Conservation (phyloP, 1,139 yeast genomes). For the Geotrichum aggregatum region DNA sequence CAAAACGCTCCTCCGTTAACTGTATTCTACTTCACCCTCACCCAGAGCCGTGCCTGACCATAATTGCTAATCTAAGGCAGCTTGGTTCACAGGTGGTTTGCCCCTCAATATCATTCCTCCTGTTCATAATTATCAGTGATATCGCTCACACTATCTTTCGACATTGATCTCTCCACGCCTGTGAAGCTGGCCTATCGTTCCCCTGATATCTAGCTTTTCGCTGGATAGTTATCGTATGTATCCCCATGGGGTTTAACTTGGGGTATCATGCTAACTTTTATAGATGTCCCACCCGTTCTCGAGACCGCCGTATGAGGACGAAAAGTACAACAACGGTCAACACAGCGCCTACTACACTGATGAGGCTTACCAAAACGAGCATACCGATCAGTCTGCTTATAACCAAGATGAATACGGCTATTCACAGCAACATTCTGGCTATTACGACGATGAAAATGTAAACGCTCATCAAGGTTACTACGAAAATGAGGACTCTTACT, state of each 20-base stretch:
- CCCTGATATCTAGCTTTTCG: not conserved
- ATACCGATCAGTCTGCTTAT: conserved; percentile 37
- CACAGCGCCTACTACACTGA: conserved; percentile 31
- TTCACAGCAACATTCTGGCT: conserved; percentile 31
- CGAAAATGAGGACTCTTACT: conserved; percentile 30
- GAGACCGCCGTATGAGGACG: conserved; percentile 17
- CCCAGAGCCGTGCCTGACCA: not conserved
- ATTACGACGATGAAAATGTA: conserved; percentile 33
- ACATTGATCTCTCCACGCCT: too few species aligned
- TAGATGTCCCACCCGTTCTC: conserved; percentile 17
- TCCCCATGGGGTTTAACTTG: not conserved
- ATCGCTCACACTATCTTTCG: not conserved
- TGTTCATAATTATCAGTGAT: not conserved
- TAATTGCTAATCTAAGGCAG: too few species aligned
- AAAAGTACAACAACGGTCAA: conserved; percentile 6
- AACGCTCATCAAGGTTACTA: conserved; percentile 28
- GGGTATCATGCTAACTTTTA: not conserved
- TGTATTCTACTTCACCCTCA: not conserved
- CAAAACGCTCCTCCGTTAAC: not conserved
- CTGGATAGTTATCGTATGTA: not conserved
- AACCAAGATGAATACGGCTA: conserved; percentile 31
- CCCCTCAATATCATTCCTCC: not conserved
- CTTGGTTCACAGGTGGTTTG: not conserved
- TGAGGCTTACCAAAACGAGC: conserved; percentile 25
- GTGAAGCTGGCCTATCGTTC: too few species aligned